Conservation (phyloP, 2,329 filamentous ascomycete genomes). For the Pseudocercospora cruenta region DNA sequence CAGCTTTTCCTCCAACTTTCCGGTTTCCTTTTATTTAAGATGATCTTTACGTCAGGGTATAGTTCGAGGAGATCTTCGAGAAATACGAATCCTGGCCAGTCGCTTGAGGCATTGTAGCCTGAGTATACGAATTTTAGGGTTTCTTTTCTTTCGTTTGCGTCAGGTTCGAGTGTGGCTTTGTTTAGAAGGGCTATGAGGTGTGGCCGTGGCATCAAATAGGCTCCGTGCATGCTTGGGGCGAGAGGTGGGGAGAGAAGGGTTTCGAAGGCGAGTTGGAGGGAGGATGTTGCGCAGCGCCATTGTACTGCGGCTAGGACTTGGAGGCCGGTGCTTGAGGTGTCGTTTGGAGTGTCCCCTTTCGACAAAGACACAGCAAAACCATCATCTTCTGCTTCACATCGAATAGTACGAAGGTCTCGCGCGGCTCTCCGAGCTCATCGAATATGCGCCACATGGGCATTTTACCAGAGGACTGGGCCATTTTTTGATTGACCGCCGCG, state of each 20-base stretch:
- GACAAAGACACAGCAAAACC: no score
- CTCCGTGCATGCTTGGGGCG: conserved; percentile 10
- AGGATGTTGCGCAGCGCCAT: conserved; percentile 13
- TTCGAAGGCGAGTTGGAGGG: conserved; percentile 9
- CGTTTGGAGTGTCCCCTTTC: background rate
- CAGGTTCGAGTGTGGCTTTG: background rate
- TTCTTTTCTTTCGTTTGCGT: background rate
- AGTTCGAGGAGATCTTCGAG: conserved; percentile 6
- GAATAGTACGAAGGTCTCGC: no score
- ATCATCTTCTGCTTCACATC: no score
- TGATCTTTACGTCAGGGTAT: conserved; percentile 2
- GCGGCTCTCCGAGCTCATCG: no score
- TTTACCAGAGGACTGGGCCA: no score
- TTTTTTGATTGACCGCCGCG: no score
- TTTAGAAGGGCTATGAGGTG: conserved; percentile 1
- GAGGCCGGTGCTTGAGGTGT: background rate
- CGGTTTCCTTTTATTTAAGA: background rate
- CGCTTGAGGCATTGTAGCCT: conserved; percentile 8
- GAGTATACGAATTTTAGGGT: background rate
- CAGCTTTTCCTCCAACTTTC: background rate
- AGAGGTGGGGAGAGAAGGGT: conserved; percentile 4
- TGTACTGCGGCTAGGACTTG: conserved; percentile 11
- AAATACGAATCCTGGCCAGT: conserved; percentile 9
- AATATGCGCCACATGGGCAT: no score
- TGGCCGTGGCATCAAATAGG: conserved; percentile 5